Conservation (phyloP, 2,329 filamentous ascomycete genomes). For the Exserohilum turcica region DNA sequence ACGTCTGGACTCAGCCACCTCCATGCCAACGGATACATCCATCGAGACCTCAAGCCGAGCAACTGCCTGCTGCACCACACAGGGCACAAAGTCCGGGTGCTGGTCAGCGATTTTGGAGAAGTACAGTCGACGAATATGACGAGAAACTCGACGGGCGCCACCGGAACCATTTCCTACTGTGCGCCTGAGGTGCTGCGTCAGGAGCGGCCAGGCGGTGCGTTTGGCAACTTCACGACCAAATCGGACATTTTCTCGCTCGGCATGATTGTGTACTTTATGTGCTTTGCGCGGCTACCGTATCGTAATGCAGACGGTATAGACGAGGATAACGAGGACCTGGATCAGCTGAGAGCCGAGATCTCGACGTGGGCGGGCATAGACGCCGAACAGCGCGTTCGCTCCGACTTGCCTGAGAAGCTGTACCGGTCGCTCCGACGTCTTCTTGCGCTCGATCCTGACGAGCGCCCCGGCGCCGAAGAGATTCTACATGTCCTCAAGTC, state of each 20-base stretch:
- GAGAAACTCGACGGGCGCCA: slow-evolving; percentile 89
- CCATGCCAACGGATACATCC: slow-evolving; percentile 90
- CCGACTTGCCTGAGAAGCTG: slow-evolving; percentile 82
- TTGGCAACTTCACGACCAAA: slow-evolving; percentile 94
- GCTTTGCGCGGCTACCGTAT: slow-evolving; percentile 89
- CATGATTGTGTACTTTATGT: slow-evolving; percentile 99
- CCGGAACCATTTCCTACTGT: slow-evolving; percentile 96
- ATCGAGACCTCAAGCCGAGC: slow-evolving; percentile 92
- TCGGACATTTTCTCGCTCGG: slow-evolving; percentile 98
- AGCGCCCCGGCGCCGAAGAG: slow-evolving; percentile 83
- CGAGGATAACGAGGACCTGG: slow-evolving; percentile 90
- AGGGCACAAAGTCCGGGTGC: slow-evolving; percentile 71
- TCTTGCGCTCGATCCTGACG: slow-evolving; percentile 74
- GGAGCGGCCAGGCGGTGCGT: slow-evolving; percentile 67
- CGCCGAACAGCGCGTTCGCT: slow-evolving; percentile 72
- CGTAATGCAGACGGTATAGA: slow-evolving; percentile 79
- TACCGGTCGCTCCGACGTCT: slow-evolving; percentile 84
- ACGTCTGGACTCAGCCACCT: slow-evolving; percentile 89
- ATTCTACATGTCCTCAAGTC: slow-evolving; percentile 79
- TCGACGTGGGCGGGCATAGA: slow-evolving; percentile 85
- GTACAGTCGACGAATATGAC: slow-evolving; percentile 82
- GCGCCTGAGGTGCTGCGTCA: slow-evolving; percentile 87
- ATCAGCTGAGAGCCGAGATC: slow-evolving; percentile 84
- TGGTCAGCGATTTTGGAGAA: slow-evolving; percentile 98
- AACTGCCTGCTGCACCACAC: slow-evolving; percentile 89